phyloP scores from a whole-genome alignment of 371 early-diverging fungal genomes.

The Chytridium lagenaria region DNA sequence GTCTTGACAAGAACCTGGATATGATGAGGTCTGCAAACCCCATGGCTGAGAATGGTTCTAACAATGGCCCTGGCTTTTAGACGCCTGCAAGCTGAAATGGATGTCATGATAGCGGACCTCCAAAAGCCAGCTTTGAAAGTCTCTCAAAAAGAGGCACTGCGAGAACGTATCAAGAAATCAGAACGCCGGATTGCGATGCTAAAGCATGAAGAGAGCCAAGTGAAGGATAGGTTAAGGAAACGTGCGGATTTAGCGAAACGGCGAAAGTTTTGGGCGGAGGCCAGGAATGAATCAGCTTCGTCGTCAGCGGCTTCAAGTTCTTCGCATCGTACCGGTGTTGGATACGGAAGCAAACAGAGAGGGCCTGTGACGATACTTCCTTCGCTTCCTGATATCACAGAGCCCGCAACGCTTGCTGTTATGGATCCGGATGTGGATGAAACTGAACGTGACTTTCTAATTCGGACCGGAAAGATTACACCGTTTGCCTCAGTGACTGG shows the following conservation, averaged over 20 bases:
- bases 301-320: no score
- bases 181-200: constrained; percentile 37
- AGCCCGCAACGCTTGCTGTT: background rate
- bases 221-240: constrained; percentile 13
- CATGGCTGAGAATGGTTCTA: constrained; percentile 1
- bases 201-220: constrained; percentile 1
- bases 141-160: constrained; percentile 10
- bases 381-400: background rate
- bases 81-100: constrained; percentile 2
- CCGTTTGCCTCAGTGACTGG: constrained; percentile 67
- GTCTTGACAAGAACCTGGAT: constrained; percentile 6
- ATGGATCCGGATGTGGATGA: constrained; percentile 45
- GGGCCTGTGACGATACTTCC: background rate
- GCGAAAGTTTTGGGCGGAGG: background rate
- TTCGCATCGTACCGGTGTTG: no score
- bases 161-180: constrained; percentile 8
- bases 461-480: constrained; percentile 79
- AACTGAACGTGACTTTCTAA: constrained; percentile 67
- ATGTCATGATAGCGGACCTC: background rate
- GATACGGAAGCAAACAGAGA: no score
- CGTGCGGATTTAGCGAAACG: background rate
- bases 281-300: no score
- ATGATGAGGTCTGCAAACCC: constrained; percentile 10
- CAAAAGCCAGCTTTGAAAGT: background rate
- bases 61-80: background rate